These are phyloP conservation scores for Daldinia concentrica DNA, from an alignment of 495 filamentous ascomycete genomes.

Conservation along the genomic window DNA sequence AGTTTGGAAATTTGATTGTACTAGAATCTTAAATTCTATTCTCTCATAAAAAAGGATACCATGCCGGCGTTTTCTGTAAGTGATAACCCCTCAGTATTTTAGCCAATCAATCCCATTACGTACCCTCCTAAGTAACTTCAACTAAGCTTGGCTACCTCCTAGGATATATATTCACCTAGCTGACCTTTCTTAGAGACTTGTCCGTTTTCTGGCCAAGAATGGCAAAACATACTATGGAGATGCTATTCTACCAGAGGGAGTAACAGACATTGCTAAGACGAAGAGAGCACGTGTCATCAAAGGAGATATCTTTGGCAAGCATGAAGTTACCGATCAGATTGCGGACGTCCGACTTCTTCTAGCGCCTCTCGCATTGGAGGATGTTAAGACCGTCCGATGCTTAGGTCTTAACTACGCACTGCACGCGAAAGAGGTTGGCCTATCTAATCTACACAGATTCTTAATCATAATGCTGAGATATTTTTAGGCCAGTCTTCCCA, in stretches of 20 bases:
- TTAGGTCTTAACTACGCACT: constrained; percentile 84
- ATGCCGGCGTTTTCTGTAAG: constrained; percentile 42
- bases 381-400: constrained; percentile 79
- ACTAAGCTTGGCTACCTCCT: not conserved
- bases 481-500: constrained; percentile 69
- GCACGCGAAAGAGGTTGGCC: constrained; percentile 75
- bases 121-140: not conserved
- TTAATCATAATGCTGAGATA: not conserved
- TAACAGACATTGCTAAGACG: constrained; percentile 71
- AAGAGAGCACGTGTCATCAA: constrained; percentile 73
- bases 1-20: not conserved
- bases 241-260: constrained; percentile 74
- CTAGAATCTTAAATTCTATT: not conserved
- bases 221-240: constrained; percentile 84
- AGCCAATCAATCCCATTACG: not conserved
- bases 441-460: not conserved
- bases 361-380: constrained; percentile 71
- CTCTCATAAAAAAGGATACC: not conserved
- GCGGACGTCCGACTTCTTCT: constrained; percentile 73
- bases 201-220: constrained; percentile 81
- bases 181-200: constrained; percentile 65
- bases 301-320: constrained; percentile 77
- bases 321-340: constrained; percentile 74
- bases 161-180: not conserved
- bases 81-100: constrained; percentile 23